phyloP scores from a whole-genome alignment of 805 yeast species.

The Candida golubevii region DNA sequence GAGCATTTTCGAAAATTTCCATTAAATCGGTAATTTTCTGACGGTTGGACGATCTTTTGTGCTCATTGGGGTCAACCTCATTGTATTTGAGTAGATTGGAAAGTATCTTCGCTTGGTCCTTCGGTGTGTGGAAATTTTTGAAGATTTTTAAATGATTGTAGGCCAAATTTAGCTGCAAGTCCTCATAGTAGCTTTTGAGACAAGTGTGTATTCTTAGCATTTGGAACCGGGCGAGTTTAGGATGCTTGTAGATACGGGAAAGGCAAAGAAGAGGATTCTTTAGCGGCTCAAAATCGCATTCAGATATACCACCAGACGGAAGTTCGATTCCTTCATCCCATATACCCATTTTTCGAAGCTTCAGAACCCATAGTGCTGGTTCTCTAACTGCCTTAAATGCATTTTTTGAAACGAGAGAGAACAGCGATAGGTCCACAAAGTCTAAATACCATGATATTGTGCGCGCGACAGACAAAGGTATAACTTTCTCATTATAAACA shows the following conservation, averaged over 20 bases:
- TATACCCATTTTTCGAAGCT: conserved; percentile 31
- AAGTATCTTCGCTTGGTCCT: conserved; percentile 47
- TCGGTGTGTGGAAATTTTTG: conserved; percentile 44
- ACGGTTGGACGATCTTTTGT: conserved; percentile 25
- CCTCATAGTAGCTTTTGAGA: conserved; percentile 43
- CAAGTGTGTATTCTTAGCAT: conserved; percentile 35
- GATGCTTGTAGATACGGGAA: conserved; percentile 21
- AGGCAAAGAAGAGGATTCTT: conserved; percentile 35
- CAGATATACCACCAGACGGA: conserved; percentile 1
- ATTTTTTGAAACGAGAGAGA: conserved; percentile 36
- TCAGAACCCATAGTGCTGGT: conserved; percentile 37
- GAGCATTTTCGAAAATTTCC: conserved; percentile 69
- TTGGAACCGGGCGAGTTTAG: conserved; percentile 35
- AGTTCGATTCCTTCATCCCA: conserved; percentile 28
- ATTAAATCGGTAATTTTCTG: conserved; percentile 50
- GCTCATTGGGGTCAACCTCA: conserved; percentile 28
- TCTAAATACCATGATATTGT: conserved; percentile 31
- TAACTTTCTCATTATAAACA: conserved; percentile 34
- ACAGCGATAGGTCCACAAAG: conserved; percentile 35
- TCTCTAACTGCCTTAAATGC: conserved; percentile 36
- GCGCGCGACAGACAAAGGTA: conserved; percentile 37
- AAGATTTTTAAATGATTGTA: conserved; percentile 44
- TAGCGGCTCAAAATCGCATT: conserved; percentile 10
- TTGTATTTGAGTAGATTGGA: conserved; percentile 39
- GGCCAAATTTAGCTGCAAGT: conserved; percentile 37